A percentile compares a stretch with the other conserved stretches of the same genome.
Conservation (phyloP, 768 basidiomycete species). For the Macrolepiota dolichaula region DNA sequence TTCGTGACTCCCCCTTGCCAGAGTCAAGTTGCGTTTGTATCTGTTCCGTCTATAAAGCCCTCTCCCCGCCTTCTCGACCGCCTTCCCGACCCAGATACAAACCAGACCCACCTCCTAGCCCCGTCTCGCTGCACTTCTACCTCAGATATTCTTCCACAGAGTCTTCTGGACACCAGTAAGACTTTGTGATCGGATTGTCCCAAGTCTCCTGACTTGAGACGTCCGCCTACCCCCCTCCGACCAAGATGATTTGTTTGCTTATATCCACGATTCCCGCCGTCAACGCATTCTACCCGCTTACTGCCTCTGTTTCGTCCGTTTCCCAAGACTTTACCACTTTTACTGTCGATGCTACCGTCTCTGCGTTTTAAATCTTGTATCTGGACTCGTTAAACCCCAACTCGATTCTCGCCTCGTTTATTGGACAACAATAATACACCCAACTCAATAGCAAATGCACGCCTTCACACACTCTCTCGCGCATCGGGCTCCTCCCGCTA, state of each 20-base stretch:
- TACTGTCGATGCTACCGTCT: constrained; percentile 33
- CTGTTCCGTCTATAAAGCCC: constrained; percentile 2
- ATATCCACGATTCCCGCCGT: constrained; percentile 17
- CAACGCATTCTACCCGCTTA: constrained; percentile 17
- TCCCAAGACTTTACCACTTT: constrained; percentile 18
- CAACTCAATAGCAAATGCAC: constrained; percentile 35
- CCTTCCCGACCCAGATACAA: constrained; percentile 1
- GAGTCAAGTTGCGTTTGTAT: constrained; percentile 9
- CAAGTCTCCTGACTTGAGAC: constrained; percentile 39
- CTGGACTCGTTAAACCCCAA: constrained; percentile 22
- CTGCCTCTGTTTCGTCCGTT: constrained; percentile 8
- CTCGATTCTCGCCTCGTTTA: constrained; percentile 22
- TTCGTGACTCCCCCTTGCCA: constrained; percentile 10
- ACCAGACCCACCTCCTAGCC: neutral
- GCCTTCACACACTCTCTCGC: constrained; percentile 49
- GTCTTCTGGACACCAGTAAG: constrained; percentile 31
- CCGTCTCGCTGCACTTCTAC: neutral
- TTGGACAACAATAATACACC: constrained; percentile 23
- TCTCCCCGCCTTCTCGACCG: constrained; percentile 2
- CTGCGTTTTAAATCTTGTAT: constrained; percentile 25
- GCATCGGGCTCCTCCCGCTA: constrained; percentile 67
- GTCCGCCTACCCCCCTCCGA: constrained; percentile 27
- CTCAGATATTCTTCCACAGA: constrained; percentile 13
- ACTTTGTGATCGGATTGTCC: constrained; percentile 38
- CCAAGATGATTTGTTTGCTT: constrained; percentile 37